Evolutionary conservation across 345 rosid species (phyloP), one percentile per base, ranked within the genome.

Genomic region (Gossypium raimondii): DNA sequence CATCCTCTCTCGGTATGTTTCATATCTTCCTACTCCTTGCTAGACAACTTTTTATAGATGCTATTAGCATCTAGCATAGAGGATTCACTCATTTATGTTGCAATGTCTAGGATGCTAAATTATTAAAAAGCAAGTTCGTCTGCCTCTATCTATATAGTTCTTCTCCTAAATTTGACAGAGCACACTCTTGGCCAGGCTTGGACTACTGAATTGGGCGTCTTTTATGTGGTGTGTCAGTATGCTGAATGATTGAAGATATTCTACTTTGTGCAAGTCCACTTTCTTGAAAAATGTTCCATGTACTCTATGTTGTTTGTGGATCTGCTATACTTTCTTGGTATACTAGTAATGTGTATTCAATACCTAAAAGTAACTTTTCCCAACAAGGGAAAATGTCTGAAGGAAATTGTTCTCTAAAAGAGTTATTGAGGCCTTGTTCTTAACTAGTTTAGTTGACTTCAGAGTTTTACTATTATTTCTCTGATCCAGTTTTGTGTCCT

Each of bases 1-100:
- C 84, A 82, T 72, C 94, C 98, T 68, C 87, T 93, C 77, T 91
- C 97, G 58, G 97, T 91, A 88, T 76, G 92, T 84, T 77, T 75
- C 78, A 12, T 79, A 66, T 74, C 43, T 16, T 69, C 51, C 69
- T 47, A 2, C 25, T 59, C 34, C 51, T 51, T 47, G 45, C 75
- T 51, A 57, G 73, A 18, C 18, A 67, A 67, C 34, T 3, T 67
- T 51, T 18, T 43, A 72, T 73, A 51, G 22, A 5, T 50, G 5
- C 61, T 34, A n/a, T 11, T 61, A 62, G 17, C 51, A 27, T 27
- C 72, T 24, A 20, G 34, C 51, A 13, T 53, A 66, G 52, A 41
- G 16, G 56, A 55, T 66, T 65, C 56, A 4, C 59, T 50, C 20
- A 41, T 4, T 61, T 63, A n/a, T 45, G 16, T 61, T 61, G 11